Evolutionary conservation across 345 rosid genomes (phyloP).

Genomic region (Erysimum cheiranthoides): DNA sequence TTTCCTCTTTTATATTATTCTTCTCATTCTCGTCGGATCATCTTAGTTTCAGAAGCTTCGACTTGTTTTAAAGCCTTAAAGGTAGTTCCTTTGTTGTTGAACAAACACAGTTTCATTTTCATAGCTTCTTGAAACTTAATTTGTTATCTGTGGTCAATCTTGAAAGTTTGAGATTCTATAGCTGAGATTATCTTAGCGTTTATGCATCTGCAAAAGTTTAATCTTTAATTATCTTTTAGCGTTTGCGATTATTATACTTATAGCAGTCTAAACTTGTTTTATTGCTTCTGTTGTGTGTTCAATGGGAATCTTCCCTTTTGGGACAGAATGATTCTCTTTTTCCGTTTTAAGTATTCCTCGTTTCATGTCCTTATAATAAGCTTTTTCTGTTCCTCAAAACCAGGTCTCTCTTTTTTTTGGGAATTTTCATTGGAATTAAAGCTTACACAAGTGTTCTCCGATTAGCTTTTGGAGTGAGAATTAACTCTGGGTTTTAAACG

Average conservation of each 20-base stretch:
- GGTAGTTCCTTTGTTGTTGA: slow-evolving; percentile 29
- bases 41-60: slow-evolving; percentile 28
- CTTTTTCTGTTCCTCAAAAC: slow-evolving; percentile 40
- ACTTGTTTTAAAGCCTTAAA: slow-evolving; percentile 25
- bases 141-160: slow-evolving; percentile 3
- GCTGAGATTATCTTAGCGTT: not conserved
- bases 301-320: slow-evolving; percentile 33
- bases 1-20: not conserved
- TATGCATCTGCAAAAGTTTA: slow-evolving; percentile 34
- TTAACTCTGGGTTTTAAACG: slow-evolving; percentile 2
- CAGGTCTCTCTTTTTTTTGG: slow-evolving; percentile 32
- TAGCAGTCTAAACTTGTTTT: slow-evolving; percentile 6
- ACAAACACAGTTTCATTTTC: not conserved
- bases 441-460: slow-evolving; percentile 4
- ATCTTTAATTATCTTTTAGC: not conserved
- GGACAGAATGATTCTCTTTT: slow-evolving; percentile 31
- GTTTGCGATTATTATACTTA: slow-evolving; percentile 6
- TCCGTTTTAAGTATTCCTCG: slow-evolving; percentile 5
- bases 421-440: slow-evolving; percentile 15
- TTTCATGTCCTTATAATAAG: slow-evolving; percentile 20
- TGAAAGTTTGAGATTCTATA: slow-evolving; percentile 3
- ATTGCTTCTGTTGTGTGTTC: slow-evolving; percentile 28
- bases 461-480: slow-evolving; percentile 16
- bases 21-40: slow-evolving; percentile 28
- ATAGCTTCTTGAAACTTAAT: slow-evolving; percentile 3